phyloP scores from a whole-genome alignment of 331 rosid species.

The Pyrus hybrid region DNA sequence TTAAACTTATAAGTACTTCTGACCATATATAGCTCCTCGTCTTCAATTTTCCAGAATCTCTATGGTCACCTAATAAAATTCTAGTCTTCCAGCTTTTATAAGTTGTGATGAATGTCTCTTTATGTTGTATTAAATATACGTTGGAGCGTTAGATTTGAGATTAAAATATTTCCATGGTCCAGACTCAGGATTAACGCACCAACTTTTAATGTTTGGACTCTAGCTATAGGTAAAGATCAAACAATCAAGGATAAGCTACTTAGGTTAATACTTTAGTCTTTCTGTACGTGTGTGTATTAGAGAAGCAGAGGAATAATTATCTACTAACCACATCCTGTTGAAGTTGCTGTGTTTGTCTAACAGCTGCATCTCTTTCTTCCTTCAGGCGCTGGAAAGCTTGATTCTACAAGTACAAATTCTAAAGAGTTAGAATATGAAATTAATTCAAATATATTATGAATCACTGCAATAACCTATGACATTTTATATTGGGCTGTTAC shows the following conservation, averaged over 20 bases:
- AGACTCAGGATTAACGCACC: not conserved
- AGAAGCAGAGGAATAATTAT: not conserved
- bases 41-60: no score
- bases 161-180: not conserved
- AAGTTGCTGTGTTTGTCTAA: conserved; percentile 61
- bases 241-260: not conserved
- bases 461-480: not conserved
- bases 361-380: conserved; percentile 80
- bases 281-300: not conserved
- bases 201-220: not conserved
- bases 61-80: not conserved
- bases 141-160: not conserved
- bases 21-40: not conserved
- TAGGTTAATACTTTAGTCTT: not conserved
- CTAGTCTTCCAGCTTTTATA: no score
- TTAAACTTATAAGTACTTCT: not conserved
- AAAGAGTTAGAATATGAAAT: not conserved
- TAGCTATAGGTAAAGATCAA: not conserved
- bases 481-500: not conserved
- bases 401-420: conserved; percentile 18
- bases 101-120: no score
- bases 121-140: no score
- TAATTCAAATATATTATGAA: not conserved
- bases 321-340: conserved; percentile 73
- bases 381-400: conserved; percentile 52